Percentiles rank a stretch among this genome's conserved stretches.
phyloP scores from a whole-genome alignment of 2,329 filamentous ascomycete species.

The Raffaelea ambrosiae region DNA sequence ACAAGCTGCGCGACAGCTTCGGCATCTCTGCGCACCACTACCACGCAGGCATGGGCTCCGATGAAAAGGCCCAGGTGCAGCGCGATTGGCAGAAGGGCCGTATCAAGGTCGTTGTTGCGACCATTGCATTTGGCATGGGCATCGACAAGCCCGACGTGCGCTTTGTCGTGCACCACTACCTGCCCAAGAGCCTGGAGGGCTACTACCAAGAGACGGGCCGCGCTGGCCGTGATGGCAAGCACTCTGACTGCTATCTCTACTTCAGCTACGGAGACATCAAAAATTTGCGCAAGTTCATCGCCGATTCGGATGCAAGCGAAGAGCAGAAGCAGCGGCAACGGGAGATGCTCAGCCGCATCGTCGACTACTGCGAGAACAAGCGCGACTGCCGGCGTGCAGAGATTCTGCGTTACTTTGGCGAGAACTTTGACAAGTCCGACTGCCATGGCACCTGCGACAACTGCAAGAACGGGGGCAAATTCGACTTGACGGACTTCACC shows the following conservation, averaged over 20 bases:
- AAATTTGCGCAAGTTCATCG: slow-evolving; percentile 70
- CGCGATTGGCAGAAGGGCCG: slow-evolving; percentile 71
- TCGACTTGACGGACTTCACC: slow-evolving; percentile 70
- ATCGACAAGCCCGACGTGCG: slow-evolving; percentile 97
- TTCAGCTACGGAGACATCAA: slow-evolving; percentile 74
- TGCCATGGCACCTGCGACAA: slow-evolving; percentile 82
- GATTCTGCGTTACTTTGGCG: slow-evolving; percentile 90
- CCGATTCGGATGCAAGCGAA: slow-evolving; percentile 68
- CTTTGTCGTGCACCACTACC: slow-evolving; percentile 86
- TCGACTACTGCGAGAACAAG: slow-evolving; percentile 83
- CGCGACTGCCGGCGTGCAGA: slow-evolving; percentile 81
- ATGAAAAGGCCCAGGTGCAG: slow-evolving; percentile 64
- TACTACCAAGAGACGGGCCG: slow-evolving; percentile 98
- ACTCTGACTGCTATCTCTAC: slow-evolving; percentile 83
- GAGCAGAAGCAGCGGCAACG: slow-evolving; percentile 73
- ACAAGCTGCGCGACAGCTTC: slow-evolving; percentile 50
- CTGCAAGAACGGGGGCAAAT: slow-evolving; percentile 64
- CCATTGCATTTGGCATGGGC: slow-evolving; percentile 99
- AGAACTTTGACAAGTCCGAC: slow-evolving; percentile 62
- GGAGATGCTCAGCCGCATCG: slow-evolving; percentile 76
- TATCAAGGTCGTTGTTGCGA: slow-evolving; percentile 88
- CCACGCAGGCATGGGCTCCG: slow-evolving; percentile 67
- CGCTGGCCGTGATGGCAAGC: slow-evolving; percentile 82
- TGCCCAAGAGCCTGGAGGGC: slow-evolving; percentile 92
- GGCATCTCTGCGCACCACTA: slow-evolving; percentile 74